These are phyloP conservation scores for Mortierella hygrophila DNA, from an alignment of 192 early-diverging fungal genomes.

Conservation along the genomic window DNA sequence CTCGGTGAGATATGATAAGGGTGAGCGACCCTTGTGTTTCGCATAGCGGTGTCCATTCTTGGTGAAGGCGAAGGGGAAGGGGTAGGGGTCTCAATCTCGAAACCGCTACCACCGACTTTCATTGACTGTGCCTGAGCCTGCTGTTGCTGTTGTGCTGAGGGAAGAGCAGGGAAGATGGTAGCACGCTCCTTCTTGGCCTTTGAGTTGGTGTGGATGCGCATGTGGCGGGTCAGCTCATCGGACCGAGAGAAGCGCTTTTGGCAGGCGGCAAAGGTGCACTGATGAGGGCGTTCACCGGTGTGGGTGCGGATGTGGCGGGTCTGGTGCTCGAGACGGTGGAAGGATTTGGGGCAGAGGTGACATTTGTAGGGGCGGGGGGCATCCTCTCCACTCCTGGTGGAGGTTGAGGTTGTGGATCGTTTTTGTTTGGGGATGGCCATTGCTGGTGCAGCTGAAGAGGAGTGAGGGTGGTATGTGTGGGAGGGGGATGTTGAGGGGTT, in stretches of 20 bases:
- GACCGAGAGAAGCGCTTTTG: conserved; percentile 87
- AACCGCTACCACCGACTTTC: conserved; percentile 18
- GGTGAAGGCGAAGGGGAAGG: conserved; percentile 28
- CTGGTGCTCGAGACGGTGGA: conserved; percentile 88
- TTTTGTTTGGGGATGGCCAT: conserved; percentile 53
- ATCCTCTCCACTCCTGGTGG: conserved; percentile 55
- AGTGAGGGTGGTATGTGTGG: not conserved
- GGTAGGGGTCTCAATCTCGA: conserved; percentile 14
- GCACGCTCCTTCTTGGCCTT: conserved; percentile 49
- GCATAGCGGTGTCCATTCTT: not conserved
- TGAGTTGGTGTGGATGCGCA: conserved; percentile 63
- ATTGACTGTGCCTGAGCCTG: conserved; percentile 33
- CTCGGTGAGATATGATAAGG: not conserved
- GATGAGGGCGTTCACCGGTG: conserved; percentile 88
- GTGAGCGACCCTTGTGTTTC: not conserved
- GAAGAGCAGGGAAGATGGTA: not conserved
- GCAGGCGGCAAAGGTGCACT: conserved; percentile 77
- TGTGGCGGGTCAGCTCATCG: conserved; percentile 78
- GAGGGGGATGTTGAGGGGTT: not conserved
- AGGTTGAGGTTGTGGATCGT: conserved; percentile 40
- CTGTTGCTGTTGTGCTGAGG: not conserved
- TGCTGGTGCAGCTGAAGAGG: not conserved
- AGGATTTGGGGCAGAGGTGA: conserved; percentile 75
- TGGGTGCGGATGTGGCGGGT: conserved; percentile 90
- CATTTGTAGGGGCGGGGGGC: conserved; percentile 73